phyloP scores from a whole-genome alignment of 2,329 filamentous ascomycete genomes.

The Talaromyces pinophilus region DNA sequence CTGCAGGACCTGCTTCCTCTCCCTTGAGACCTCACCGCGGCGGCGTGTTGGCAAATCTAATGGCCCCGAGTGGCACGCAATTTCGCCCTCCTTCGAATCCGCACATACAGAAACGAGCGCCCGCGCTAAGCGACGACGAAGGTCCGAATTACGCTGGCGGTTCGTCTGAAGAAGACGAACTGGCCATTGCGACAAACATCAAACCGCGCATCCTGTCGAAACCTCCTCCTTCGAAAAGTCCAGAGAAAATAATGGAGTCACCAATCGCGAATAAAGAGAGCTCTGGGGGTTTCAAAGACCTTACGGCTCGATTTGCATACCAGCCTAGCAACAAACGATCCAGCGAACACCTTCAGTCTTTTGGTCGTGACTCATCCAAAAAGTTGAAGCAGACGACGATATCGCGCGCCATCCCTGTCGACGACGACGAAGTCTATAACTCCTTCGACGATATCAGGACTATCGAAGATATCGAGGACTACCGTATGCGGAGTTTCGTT shows the following conservation, averaged over 20 bases:
- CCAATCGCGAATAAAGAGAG: constrained; percentile 34
- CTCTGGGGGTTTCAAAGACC: constrained; percentile 43
- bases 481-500: constrained; percentile 53
- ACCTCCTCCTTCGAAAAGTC: constrained; percentile 41
- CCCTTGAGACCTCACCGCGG: constrained; percentile 40
- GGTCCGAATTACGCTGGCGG: constrained; percentile 62
- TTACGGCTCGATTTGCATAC: constrained; percentile 47
- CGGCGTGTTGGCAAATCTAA: constrained; percentile 58
- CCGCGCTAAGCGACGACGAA: constrained; percentile 55
- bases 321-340: constrained; percentile 44
- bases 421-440: constrained; percentile 20
- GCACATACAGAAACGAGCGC: constrained; percentile 43
- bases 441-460: constrained; percentile 38
- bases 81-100: constrained; percentile 58
- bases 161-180: constrained; percentile 61
- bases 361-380: constrained; percentile 41
- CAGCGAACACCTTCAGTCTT: constrained; percentile 46
- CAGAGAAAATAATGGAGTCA: constrained; percentile 46
- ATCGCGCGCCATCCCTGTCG: constrained; percentile 50
- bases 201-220: constrained; percentile 60
- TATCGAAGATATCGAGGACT: constrained; percentile 56
- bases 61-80: constrained; percentile 74
- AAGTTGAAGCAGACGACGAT: constrained; percentile 45
- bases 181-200: constrained; percentile 57
- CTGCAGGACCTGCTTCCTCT: constrained; percentile 56